Base-by-base conservation (phyloP, 2,329 filamentous ascomycete genomes). In the Aspergillus sp. region DNA sequence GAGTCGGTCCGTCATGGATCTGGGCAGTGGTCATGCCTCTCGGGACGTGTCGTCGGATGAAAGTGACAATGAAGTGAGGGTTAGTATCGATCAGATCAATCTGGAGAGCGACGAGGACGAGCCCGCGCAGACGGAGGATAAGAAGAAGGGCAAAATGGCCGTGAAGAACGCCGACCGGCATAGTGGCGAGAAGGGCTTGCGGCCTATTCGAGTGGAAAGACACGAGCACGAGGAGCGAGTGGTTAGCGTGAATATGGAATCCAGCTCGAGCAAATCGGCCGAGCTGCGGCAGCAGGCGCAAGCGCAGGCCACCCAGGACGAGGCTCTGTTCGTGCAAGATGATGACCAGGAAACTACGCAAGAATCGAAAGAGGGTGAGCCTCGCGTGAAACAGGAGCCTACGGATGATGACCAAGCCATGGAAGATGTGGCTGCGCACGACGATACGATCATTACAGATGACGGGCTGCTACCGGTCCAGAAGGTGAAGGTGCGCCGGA, bases 81-180 rank as follows among this genome's bases (percentile, higher is more conserved):
- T 81, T 55, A 81, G 85, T 62, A 84, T 88, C 57, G 85, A 88
- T 63, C 72, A 79, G n/a, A 82, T 86, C 62, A 81, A 81, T 62
- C 69, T 87, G 12, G 79, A 83, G 12, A 84, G 81, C 52, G 81
- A 85, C 57, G 83, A 84, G 31, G 79, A 81, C 50, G 72, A 75
- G n/a, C 72, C 77, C 3, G 66, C 36, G 56, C 56, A 36, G 62
- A 63, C 63, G 20, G 63, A 60, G 18, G 66, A 57, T 54, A 65
- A 61, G 65, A 76, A 77, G 63, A 76, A 77, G 63, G 75, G 75
- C 14, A 77, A 77, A 62, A 63, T 65, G 53, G 66, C 71, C 9
- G 67, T 65, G 16, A 70, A 69, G 56, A 54, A 56, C 24, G 61
- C 59, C 18, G 62, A 69, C 22, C 63, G 64, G 50, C 59, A 39